Percentiles rank a stretch among this genome's conserved stretches.
These are phyloP conservation scores for Agastache rugosa DNA, from an alignment of 257 asterid species.

Conservation along the genomic window DNA sequence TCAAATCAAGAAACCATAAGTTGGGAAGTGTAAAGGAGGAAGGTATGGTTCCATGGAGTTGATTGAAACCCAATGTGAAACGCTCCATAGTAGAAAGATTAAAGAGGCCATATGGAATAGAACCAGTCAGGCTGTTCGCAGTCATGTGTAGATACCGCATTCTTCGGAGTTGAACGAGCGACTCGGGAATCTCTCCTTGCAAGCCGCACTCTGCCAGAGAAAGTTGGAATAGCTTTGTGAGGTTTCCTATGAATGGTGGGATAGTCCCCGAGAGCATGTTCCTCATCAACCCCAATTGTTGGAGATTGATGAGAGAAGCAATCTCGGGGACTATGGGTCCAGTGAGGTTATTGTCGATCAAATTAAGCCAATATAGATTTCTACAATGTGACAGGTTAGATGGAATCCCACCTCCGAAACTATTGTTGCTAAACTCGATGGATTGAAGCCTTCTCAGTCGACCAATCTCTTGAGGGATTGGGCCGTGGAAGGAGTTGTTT, in stretches of 20 bases:
- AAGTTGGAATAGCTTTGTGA: neutral
- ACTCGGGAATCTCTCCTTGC: neutral
- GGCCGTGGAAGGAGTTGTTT: slow-evolving; percentile 11
- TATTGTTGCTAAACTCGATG: neutral
- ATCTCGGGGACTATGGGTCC: neutral
- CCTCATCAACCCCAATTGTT: neutral
- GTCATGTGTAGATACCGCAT: neutral
- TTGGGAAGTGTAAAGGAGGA: neutral
- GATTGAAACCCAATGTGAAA: neutral
- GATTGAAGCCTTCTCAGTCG: neutral
- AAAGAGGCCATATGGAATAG: neutral
- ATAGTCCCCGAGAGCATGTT: neutral
- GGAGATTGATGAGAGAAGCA: too few species aligned
- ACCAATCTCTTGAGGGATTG: neutral
- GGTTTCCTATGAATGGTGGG: slow-evolving; percentile 3
- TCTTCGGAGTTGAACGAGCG: neutral
- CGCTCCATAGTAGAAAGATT: neutral
- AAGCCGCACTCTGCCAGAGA: neutral
- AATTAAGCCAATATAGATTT: neutral
- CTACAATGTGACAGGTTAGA: neutral
- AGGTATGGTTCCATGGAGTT: neutral
- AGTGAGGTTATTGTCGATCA: neutral
- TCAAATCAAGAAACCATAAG: neutral
- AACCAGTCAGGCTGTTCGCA: neutral
- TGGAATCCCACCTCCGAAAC: neutral